Base-by-base conservation (phyloP, 768 basidiomycete species). In the Scleroderma citrinum region DNA sequence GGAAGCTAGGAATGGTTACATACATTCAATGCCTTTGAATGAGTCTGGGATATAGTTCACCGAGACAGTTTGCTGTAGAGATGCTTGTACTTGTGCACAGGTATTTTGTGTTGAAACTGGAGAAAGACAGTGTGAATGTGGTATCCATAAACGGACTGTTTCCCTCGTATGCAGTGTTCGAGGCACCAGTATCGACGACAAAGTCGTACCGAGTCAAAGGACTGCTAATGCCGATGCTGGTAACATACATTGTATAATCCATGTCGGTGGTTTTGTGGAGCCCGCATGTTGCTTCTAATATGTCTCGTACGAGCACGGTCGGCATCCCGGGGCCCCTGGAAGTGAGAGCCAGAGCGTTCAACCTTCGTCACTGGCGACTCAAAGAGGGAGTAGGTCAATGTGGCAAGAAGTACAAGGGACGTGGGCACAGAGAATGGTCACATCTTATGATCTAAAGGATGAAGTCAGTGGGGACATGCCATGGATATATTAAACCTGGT, bases 11-110 rank as follows among this genome's bases (percentile, higher is more conserved):
- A 3, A 10, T 31, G 26, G 26, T 29, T 29, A 11, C 48, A 35
- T 31, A 61, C 59, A 76, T 52, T 75, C 73, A 32, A 58, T 61
- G 19, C 74, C 72, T 62, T 30, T 26, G 38, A 67, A 49, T 37
- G 24, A 46, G 8, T 48, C 62, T 1, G 1, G 0, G 3, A 55
- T 54, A 43, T 49, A 63, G 7, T 38, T 47, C 3, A 48, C 40
- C 3, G 19, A 48, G 19, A 63, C 49, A 4, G 14, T 2, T 24
- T 58, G 13, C 66, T 13, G 65, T 67, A 19, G 57, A 37, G 12
- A 54, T 47, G 46, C 60, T 62, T 2, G 59, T 64, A n/a, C 49
- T 43, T 10, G 62, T 64, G 20, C 37, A 52, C 36, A 51, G 41
- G 32, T 60, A 66, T 26, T 40, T 30, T 12, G 7, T 56, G 10